Evolutionary conservation across 2,329 filamentous ascomycete species (phyloP), one percentile per base, ranked within the genome.

Genomic region (Stemphylium lycopersici): DNA sequence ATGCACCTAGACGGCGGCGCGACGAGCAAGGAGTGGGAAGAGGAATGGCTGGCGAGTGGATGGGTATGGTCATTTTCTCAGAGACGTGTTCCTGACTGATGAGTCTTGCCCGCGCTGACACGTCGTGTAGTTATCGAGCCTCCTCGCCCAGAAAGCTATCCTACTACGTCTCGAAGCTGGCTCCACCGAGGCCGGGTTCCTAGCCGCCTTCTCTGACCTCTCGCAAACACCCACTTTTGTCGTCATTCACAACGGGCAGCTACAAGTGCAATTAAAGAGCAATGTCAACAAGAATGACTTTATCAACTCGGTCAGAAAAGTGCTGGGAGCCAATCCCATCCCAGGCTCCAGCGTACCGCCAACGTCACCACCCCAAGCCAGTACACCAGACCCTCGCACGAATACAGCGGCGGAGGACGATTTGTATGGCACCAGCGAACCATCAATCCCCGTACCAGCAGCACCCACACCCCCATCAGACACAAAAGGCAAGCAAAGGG

Each of bases 151-250:
- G 32, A 84, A 87, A 67, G 84, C 90, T 2, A 81, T 97, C 16
- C 77, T 88, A 6, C 80, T 97, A 18, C 85, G 88, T 45, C 80
- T 97, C 18, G 76, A 81, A 31, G 86, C 87, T 15, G 90, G 88
- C 18, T 92, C 90, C 2, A 84, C 89, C 61, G 92, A 96, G 78
- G 91, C 91, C 8, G 87, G 84, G 5, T 96, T 91, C 67, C 80
- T 98, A 12, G 84, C 87, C 8, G 90, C 90, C 40, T 90, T 96
- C 67, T 96, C 91, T 66, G 90, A 91, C 0, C 79, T 96, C n/a
- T 83, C 85, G 1, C 86, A 86, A 62, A 86, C 86, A n/a, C 93
- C 93, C 0, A 89, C 89, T 1, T 77, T 96, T 7, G 83, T 96
- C 13, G 80, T 96, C 16, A 93, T 96, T 64, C 86, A 87, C 84